Evolutionary conservation across 305 asterid genomes (phyloP).

Genomic region (Fraxinus nigra): DNA sequence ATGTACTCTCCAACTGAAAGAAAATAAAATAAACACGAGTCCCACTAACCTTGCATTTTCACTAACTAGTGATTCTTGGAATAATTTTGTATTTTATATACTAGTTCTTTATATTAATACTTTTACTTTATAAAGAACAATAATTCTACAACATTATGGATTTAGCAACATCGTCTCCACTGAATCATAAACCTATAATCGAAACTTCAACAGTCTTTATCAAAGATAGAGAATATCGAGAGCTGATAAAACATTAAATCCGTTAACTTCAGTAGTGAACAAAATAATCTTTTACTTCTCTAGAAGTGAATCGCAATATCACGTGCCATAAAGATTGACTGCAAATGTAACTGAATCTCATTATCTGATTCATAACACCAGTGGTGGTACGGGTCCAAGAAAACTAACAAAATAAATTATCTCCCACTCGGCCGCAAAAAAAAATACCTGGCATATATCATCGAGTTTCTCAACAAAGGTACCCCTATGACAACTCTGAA

Average conservation of each 20-base stretch:
- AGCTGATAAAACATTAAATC: background rate
- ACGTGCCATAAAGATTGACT: background rate
- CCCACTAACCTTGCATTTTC: no score
- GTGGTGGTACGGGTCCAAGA: background rate
- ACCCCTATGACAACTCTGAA: no score
- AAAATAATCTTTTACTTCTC: background rate
- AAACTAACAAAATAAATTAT: background rate
- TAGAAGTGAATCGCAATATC: background rate
- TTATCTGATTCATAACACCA: background rate
- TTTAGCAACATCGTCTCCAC: slow-evolving; percentile 73
- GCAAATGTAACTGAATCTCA: background rate
- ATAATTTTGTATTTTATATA: no score
- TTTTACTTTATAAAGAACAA: no score
- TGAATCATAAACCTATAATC: slow-evolving; percentile 76
- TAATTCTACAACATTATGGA: no score
- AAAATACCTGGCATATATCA: background rate
- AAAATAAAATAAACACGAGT: no score
- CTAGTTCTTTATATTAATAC: no score
- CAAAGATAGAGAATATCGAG: background rate
- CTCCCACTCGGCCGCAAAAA: background rate
- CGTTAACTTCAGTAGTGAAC: background rate
- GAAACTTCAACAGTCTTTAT: background rate
- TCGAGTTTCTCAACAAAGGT: background rate
- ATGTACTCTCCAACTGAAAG: no score
- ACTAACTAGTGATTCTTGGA: no score